Conservation (phyloP, 352 stramenopile genomes). For the Phytopythium boreale region DNA sequence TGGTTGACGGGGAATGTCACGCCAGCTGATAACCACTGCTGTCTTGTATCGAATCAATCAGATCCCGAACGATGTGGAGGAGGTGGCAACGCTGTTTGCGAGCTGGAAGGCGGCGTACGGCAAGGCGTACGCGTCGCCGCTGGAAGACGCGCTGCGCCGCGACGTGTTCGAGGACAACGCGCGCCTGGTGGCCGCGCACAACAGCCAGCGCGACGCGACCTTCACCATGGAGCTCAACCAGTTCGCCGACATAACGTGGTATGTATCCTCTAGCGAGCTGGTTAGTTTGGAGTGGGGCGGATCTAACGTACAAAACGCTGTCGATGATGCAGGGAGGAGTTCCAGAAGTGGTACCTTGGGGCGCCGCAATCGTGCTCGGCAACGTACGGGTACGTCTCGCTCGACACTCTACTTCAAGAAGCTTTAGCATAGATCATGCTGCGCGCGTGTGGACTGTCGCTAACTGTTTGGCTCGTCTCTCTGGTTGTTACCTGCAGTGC, state of each 20-base stretch:
- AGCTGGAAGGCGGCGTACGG: constrained; percentile 42
- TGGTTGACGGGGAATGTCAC: too few relatives aligned
- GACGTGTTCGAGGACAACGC: constrained; percentile 64
- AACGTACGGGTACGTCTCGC: constrained; percentile 26
- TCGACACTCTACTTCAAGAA: too few relatives aligned
- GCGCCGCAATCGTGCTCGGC: constrained; percentile 74
- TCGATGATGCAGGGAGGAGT: constrained; percentile 46
- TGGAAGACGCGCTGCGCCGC: constrained; percentile 48
- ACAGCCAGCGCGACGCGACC: constrained; percentile 31
- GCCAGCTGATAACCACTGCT: neutral
- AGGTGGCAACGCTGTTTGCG: constrained; percentile 39
- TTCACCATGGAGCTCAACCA: constrained; percentile 77
- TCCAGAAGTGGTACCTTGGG: constrained; percentile 65
- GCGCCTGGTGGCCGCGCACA: constrained; percentile 58
- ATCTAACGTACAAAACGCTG: neutral
- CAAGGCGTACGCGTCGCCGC: constrained; percentile 47
- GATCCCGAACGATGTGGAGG: constrained; percentile 22
- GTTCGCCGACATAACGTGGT: constrained; percentile 77
- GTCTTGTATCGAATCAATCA: neutral
- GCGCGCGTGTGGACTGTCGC: neutral
- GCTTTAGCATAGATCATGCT: neutral
- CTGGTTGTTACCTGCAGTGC: neutral
- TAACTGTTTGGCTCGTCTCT: neutral
- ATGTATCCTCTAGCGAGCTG: neutral
- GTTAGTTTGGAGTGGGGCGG: neutral